Evolutionary conservation across 2,329 filamentous ascomycete species (phyloP).

Genomic region (Uncinocarpus reesii): DNA sequence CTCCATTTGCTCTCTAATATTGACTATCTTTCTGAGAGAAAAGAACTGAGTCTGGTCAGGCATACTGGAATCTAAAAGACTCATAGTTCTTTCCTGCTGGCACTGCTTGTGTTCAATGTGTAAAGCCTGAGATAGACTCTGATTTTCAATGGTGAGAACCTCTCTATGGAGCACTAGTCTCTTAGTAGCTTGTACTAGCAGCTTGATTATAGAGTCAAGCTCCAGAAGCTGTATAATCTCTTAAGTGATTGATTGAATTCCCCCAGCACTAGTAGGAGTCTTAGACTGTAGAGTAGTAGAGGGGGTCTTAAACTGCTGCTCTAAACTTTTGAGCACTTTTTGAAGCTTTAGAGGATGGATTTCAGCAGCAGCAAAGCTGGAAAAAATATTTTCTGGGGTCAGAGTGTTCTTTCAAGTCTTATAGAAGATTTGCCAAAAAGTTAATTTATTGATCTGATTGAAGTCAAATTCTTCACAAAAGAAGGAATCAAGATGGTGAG

Average conservation of each 20-base stretch:
- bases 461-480: neutral
- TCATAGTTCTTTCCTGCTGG: neutral
- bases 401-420: neutral
- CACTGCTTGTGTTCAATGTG: neutral
- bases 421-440: slow-evolving; percentile 8
- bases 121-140: neutral
- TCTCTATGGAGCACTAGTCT: neutral
- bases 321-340: neutral
- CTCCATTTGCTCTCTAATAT: neutral
- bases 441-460: neutral
- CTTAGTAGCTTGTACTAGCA: neutral
- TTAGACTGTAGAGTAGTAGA: neutral
- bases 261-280: neutral
- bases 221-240: neutral
- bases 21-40: neutral
- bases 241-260: neutral
- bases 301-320: neutral
- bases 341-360: neutral
- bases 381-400: slow-evolving; percentile 5
- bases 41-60: slow-evolving; percentile 4
- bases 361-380: neutral
- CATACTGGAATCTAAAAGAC: neutral
- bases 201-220: neutral
- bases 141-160: slow-evolving; percentile 1
- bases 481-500: neutral